A percentile compares a stretch with the other conserved stretches of the same genome.
phyloP scores from a whole-genome alignment of 108 stramenopile genomes.

The Skeletonema grethae region DNA sequence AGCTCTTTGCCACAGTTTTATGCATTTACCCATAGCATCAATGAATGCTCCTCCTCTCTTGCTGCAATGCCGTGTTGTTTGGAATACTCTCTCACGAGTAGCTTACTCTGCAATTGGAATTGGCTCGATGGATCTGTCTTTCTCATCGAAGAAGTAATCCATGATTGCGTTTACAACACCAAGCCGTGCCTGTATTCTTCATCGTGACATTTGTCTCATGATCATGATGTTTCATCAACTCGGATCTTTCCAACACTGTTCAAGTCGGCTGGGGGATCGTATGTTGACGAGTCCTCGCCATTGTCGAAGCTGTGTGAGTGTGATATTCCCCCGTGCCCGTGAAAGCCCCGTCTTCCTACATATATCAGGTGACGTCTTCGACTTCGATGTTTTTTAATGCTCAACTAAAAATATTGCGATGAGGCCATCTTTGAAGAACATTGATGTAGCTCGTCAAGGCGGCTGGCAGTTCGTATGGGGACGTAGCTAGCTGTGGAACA shows the following conservation, averaged over 20 bases:
- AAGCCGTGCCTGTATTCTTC: neutral
- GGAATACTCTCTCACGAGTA: neutral
- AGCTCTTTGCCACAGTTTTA: neutral
- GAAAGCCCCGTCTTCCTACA: neutral
- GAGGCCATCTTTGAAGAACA: no score
- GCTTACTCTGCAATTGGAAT: neutral
- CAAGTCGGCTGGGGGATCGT: no score
- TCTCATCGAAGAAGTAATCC: neutral
- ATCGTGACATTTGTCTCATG: neutral
- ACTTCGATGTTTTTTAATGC: no score
- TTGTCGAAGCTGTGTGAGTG: no score
- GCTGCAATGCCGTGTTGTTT: neutral
- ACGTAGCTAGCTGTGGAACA: no score
- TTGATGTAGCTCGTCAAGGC: no score
- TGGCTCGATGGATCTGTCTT: neutral
- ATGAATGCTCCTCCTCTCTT: neutral
- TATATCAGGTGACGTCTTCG: neutral
- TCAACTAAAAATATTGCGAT: no score
- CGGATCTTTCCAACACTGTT: no score
- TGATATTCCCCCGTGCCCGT: neutral
- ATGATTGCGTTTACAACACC: slow-evolving; percentile 2
- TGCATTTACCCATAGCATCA: neutral
- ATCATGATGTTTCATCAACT: no score
- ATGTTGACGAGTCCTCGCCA: no score
- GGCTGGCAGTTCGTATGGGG: no score